These are phyloP conservation scores for Dendrobium nobile DNA, from an alignment of 106 monocot genomes.

Conservation along the genomic window DNA sequence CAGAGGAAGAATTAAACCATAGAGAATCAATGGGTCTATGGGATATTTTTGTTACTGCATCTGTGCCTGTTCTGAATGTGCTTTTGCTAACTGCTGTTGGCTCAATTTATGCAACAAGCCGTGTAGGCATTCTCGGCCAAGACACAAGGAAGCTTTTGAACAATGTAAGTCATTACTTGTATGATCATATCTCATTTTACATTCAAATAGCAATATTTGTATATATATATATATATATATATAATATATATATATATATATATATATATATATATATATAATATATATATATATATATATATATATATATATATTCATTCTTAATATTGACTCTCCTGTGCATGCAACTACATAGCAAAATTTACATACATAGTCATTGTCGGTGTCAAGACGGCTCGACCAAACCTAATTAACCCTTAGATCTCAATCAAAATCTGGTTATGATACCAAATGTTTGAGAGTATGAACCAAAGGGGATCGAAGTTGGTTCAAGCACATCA, in stretches of 20 bases:
- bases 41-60: constrained; percentile 52
- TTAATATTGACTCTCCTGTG: background rate
- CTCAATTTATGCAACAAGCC: constrained; percentile 36
- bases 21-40: constrained; percentile 39
- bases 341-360: background rate
- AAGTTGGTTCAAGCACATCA: background rate
- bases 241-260: no score
- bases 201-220: no score
- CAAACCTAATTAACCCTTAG: background rate
- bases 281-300: no score
- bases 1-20: background rate
- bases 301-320: background rate
- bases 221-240: no score
- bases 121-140: constrained; percentile 30
- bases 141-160: constrained; percentile 64
- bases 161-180: constrained; percentile 36
- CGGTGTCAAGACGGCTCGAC: no score
- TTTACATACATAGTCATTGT: background rate
- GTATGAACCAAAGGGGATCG: background rate
- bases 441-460: background rate
- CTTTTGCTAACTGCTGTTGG: constrained; percentile 67
- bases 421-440: background rate
- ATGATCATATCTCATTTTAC: background rate
- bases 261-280: no score
- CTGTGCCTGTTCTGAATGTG: constrained; percentile 64